Conservation (phyloP, 208 protist species). For the Leptomonas seymouri region DNA sequence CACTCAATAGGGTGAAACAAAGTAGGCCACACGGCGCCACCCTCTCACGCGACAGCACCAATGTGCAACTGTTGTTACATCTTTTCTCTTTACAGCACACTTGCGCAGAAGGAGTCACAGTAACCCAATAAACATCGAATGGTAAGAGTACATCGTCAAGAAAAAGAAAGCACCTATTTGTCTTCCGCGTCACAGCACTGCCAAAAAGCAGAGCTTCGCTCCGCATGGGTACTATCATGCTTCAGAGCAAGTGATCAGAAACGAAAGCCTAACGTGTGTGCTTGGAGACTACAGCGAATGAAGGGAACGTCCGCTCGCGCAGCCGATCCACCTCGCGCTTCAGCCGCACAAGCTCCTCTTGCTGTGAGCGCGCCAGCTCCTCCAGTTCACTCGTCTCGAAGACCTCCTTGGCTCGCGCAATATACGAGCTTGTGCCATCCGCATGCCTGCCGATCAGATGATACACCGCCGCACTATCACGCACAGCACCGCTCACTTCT, state of each 20-base stretch:
- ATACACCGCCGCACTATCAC: constrained; percentile 64
- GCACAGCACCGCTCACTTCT: constrained; percentile 48
- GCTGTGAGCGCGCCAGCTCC: constrained; percentile 82
- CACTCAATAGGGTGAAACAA: too few species aligned
- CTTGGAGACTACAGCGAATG: constrained; percentile 91
- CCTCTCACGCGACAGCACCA: too few species aligned
- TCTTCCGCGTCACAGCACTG: neutral
- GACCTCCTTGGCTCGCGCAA: constrained; percentile 68
- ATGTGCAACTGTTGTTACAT: too few species aligned
- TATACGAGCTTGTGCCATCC: constrained; percentile 38
- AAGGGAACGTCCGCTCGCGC: constrained; percentile 88
- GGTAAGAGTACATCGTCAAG: neutral
- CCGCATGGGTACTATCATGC: neutral
- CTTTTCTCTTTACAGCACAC: too few species aligned
- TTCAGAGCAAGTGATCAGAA: neutral
- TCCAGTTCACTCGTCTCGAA: constrained; percentile 82
- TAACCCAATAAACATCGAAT: neutral
- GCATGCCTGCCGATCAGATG: constrained; percentile 65
- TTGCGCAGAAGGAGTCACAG: neutral
- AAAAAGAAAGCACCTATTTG: neutral
- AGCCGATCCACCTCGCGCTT: constrained; percentile 89
- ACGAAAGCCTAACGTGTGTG: constrained; percentile 34
- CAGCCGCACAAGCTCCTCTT: constrained; percentile 84
- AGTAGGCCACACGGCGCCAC: too few species aligned
- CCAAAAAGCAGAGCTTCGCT: neutral